Evolutionary conservation across 164 flowering plant species (phyloP).

Genomic region (Vitis vinifera): DNA sequence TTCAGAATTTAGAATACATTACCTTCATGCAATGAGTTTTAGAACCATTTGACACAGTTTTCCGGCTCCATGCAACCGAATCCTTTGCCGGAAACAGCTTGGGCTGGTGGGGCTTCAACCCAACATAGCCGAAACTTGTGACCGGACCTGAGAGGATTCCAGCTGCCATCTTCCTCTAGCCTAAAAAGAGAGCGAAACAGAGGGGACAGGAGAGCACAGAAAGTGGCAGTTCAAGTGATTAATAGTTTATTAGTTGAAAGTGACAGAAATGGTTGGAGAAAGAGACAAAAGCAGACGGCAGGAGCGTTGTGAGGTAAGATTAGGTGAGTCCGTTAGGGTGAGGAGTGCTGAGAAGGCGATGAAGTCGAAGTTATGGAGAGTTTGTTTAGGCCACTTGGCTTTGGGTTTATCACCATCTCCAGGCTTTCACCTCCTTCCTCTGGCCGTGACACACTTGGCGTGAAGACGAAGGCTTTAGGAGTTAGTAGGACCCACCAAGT

Average conservation of each 20-base stretch:
- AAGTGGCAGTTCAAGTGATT: not conserved
- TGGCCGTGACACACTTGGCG: too few relatives aligned
- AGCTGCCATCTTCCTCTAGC: conserved; percentile 38
- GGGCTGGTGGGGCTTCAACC: conserved; percentile 28
- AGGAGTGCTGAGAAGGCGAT: conserved; percentile 1
- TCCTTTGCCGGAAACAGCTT: conserved; percentile 37
- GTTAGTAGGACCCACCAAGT: too few relatives aligned
- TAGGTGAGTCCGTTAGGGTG: not conserved
- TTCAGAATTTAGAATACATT: not conserved
- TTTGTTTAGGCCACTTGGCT: not conserved
- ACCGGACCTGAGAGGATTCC: conserved; percentile 32
- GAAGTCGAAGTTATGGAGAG: not conserved
- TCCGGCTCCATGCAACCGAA: conserved; percentile 42
- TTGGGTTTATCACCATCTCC: not conserved
- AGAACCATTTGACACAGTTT: conserved; percentile 59
- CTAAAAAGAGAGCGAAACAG: not conserved
- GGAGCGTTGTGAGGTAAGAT: conserved; percentile 7
- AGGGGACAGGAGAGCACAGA: not conserved
- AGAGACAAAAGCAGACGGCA: conserved; percentile 19
- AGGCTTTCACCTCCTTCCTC: too few relatives aligned
- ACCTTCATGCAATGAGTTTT: conserved; percentile 73
- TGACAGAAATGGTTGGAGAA: conserved; percentile 7
- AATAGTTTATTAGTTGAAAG: not conserved
- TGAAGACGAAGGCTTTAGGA: too few relatives aligned
- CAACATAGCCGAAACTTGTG: conserved; percentile 29